Evolutionary conservation across 305 asterid species (phyloP), one percentile per base, ranked within the genome.

Genomic region (Fraxinus floribunda): DNA sequence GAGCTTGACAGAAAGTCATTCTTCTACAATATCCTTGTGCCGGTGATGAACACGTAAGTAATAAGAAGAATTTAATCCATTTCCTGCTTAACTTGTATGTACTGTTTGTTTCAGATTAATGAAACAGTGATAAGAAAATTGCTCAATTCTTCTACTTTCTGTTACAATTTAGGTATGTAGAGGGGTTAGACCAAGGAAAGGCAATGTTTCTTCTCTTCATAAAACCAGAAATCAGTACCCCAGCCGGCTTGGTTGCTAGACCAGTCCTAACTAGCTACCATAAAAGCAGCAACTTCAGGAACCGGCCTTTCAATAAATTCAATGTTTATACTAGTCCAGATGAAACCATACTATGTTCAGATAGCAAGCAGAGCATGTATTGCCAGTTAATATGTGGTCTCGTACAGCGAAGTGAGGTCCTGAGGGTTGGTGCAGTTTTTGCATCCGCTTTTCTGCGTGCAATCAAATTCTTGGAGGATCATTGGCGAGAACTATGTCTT

Each of bases 11-110:
- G 98, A 76, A 83, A 97, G 78, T 86, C 97, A 26, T 41, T 89
- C 34, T 91, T 94, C 3, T 93, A 94, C 84, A 91, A 95, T 85
- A 95, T 94, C 8, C 79, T 92, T 10, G 91, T 93, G 95, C 97
- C 98, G 8, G 94, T 94, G 73, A 93, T 94, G 95, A 92, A 66
- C 38, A 66, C 36, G 74, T 66, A 66, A 35, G 36, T 66, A 62
- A 60, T 20, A 60, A 7, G 29, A 22, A 57, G 26, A 18, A 5
- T 57, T 57, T 57, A 57, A 62, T 62, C 26, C 32, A 7, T 22
- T 62, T 62, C 15, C 30, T 22, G 71, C 32, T 29, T 24, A 24
- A 24, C 8, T 29, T 26, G 8, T 26, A 24, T 7, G n/a, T 66
- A 93, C 79, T 90, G 55, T 93, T 83, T 60, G 88, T 85, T 15